A percentile compares a stretch with the other conserved stretches of the same genome.
Conservation (phyloP, 2,329 filamentous ascomycete species). For the Nemania sp. region DNA sequence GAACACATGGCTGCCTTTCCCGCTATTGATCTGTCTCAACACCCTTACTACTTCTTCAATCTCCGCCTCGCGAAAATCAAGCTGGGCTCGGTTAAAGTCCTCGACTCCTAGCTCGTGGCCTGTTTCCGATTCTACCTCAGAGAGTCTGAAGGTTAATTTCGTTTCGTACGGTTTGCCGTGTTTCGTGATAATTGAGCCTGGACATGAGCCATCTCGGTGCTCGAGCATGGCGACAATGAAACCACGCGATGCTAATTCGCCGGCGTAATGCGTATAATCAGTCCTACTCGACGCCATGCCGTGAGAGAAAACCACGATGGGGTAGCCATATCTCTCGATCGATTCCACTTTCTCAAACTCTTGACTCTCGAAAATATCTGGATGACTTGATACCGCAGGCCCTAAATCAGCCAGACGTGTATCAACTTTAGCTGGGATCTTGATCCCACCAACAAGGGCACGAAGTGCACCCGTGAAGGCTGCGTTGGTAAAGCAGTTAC, state of each 20-base stretch:
- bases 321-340: constrained; percentile 37
- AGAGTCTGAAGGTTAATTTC: constrained; percentile 42
- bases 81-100: constrained; percentile 50
- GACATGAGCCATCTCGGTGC: constrained; percentile 56
- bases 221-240: constrained; percentile 54
- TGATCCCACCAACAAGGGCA: constrained; percentile 47
- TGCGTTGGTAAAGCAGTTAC: constrained; percentile 47
- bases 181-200: constrained; percentile 47
- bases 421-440: constrained; percentile 53
- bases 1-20: constrained; percentile 42
- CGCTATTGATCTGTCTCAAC: constrained; percentile 46
- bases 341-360: constrained; percentile 31
- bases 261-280: constrained; percentile 56
- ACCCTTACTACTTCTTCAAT: constrained; percentile 50
- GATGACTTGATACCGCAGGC: constrained; percentile 27
- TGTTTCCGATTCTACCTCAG: constrained; percentile 43
- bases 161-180: constrained; percentile 37
- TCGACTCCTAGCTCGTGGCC: constrained; percentile 33
- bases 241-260: constrained; percentile 54
- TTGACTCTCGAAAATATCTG: constrained; percentile 26
- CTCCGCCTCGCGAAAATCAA: constrained; percentile 55
- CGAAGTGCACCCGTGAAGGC: constrained; percentile 49
- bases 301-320: constrained; percentile 56
- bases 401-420: constrained; percentile 42
- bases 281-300: constrained; percentile 54